These are phyloP conservation scores for Stachybotrys elegans DNA, from an alignment of 2,329 filamentous ascomycete species.

Conservation along the genomic window DNA sequence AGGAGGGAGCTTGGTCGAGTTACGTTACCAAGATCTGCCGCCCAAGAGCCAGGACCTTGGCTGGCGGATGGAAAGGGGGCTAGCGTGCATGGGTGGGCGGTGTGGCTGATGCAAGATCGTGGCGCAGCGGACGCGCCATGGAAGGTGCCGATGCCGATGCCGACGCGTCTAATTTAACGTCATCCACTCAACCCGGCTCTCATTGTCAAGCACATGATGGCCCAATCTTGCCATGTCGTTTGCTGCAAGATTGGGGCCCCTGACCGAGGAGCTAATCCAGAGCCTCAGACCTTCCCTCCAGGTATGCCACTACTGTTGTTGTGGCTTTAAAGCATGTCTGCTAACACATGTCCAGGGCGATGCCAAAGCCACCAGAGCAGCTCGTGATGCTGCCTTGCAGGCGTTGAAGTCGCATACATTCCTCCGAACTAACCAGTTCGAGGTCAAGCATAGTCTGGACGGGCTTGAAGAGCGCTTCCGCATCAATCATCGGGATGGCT, in stretches of 20 bases:
- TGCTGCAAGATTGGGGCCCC: constrained; percentile 55
- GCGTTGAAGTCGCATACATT: constrained; percentile 51
- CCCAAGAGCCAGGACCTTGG: background rate
- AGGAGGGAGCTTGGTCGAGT: too few species aligned
- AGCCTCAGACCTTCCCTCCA: too few species aligned
- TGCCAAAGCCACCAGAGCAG: constrained; percentile 32
- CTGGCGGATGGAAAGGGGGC: too few species aligned
- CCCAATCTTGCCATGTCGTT: constrained; percentile 57
- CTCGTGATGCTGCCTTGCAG: constrained; percentile 45
- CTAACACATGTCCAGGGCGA: constrained; percentile 16
- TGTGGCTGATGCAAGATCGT: too few species aligned
- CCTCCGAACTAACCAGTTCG: constrained; percentile 70
- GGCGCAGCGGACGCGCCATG: too few species aligned
- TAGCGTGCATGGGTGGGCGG: too few species aligned
- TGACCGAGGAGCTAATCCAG: constrained; percentile 71
- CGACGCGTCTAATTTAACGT: too few species aligned
- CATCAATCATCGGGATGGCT: constrained; percentile 70
- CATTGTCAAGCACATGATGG: background rate
- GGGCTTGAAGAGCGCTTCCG: constrained; percentile 84
- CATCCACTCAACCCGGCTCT: background rate
- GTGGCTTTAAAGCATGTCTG: too few species aligned
- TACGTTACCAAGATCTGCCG: too few species aligned
- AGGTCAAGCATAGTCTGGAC: constrained; percentile 58
- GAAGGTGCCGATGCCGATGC: too few species aligned
- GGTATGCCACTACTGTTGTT: too few species aligned